Evolutionary conservation across 352 stramenopile genomes (phyloP), one percentile per base, ranked within the genome.

Genomic region (Pythium sukuiense): DNA sequence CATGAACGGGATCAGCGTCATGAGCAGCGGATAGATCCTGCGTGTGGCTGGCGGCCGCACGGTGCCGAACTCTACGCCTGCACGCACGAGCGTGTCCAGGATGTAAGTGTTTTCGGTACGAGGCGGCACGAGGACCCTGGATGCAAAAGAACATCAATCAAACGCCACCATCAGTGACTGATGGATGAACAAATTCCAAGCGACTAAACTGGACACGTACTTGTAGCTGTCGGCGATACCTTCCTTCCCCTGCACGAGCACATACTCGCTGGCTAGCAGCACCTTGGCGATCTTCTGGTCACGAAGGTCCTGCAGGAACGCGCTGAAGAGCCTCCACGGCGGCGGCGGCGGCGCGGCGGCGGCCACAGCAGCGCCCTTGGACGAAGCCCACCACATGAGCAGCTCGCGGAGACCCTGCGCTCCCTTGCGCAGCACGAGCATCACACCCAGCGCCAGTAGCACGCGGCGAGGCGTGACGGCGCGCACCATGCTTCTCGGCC

Each of bases 1-100:
- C 74, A 93, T 73, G 71, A 95, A 91, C 20, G 86, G 86, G 32
- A 95, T 74, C 18, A 92, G 57, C 12, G 84, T 80, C 55, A 95
- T 73, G 32, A 89, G 64, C 5, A 92, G 50, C 6, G 86, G 85
- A 24, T 85, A 50, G 41, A 92, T 58, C 35, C 61, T 67, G 20
- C 80, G 80, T 11, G 74, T 73, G 11, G 76, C 60, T 0, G 86
- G 82, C n/a, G 81, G 76, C 6, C 65, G 61, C 35, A 88, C 49
- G 18, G 81, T 85, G 18, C 85, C 85, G 49, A 94, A 92, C 30
- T 91, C 83, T 26, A 94, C 83, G 41, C 76, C 82, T 14, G 81
- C 76, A 3, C 67, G 81, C 59, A 79, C 72, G 35, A 94, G 63
- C 32, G 74, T 78, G 55, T 94, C 77, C 48, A 92, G 27, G 16